These are phyloP conservation scores for Colletotrichum limetticola DNA, from an alignment of 2,329 filamentous ascomycete species.

Conservation along the genomic window DNA sequence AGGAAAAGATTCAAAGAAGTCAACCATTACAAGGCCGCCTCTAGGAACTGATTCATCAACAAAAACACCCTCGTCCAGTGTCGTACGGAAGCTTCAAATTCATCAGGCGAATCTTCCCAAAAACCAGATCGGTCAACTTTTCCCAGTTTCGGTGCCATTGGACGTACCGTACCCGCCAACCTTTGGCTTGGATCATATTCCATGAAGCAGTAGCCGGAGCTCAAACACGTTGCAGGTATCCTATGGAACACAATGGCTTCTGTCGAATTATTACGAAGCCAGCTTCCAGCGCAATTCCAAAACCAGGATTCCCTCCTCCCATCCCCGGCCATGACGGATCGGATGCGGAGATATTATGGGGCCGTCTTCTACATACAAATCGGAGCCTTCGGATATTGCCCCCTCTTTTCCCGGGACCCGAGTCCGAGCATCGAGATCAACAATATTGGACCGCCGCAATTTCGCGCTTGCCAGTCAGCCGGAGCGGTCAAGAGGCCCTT, in stretches of 20 bases:
- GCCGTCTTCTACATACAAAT: not conserved
- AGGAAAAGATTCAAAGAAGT: not conserved
- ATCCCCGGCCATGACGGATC: not conserved
- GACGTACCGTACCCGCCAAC: not conserved
- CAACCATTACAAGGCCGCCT: not conserved
- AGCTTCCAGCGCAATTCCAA: not conserved
- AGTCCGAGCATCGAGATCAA: too few relatives aligned
- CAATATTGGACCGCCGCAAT: not conserved
- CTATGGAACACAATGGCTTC: too few relatives aligned
- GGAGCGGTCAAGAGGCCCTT: not conserved
- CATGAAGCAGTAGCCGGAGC: not conserved
- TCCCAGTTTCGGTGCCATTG: not conserved
- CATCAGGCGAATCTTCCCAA: not conserved
- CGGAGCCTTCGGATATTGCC: not conserved
- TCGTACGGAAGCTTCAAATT: not conserved
- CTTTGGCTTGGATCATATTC: not conserved
- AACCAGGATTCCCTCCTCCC: too few relatives aligned
- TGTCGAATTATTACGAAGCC: not conserved
- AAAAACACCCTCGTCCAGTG: not conserved
- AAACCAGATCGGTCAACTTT: not conserved
- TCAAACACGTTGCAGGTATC: not conserved
- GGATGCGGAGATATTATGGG: not conserved
- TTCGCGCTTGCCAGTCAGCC: not conserved
- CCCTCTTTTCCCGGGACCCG: not conserved
- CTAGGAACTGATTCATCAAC: not conserved